Evolutionary conservation across 2,329 filamentous ascomycete species (phyloP).

Genomic region (Colletotrichum camelliae): DNA sequence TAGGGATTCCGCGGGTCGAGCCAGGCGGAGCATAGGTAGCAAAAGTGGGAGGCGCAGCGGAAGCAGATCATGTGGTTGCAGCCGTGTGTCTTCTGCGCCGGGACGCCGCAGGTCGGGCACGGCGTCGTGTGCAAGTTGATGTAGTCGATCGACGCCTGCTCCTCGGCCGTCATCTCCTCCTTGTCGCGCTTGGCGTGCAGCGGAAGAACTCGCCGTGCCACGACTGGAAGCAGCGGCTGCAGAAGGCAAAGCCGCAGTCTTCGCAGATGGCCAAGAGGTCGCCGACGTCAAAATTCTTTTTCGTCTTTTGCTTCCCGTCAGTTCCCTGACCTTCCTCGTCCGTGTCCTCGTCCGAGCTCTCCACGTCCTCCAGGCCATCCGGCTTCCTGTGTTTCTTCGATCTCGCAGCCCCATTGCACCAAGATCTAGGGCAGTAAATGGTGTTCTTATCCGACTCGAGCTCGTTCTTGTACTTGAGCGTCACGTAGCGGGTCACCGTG

Average conservation of each 20-base stretch:
- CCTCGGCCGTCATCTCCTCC: conserved; percentile 80
- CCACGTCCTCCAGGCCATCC: conserved; percentile 65
- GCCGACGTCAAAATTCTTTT: conserved; percentile 43
- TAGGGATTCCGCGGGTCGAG: conserved; percentile 84
- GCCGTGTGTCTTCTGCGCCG: conserved; percentile 87
- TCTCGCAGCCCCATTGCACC: conserved; percentile 89
- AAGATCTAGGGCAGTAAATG: conserved; percentile 88
- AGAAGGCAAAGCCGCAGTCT: conserved; percentile 90
- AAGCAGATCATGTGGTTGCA: conserved; percentile 98
- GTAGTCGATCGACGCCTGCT: conserved; percentile 86
- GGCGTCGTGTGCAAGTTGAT: conserved; percentile 81
- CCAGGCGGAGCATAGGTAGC: conserved; percentile 92
- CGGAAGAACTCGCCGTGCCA: conserved; percentile 89
- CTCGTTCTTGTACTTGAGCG: conserved; percentile 89
- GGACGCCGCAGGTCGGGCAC: conserved; percentile 86
- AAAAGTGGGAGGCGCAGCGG: conserved; percentile 90
- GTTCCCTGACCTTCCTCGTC: conserved; percentile 38
- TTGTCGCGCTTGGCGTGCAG: conserved; percentile 70
- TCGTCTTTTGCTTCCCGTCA: conserved; percentile 24
- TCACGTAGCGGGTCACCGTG: conserved; percentile 83
- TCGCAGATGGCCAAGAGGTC: conserved; percentile 85
- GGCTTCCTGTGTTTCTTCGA: conserved; percentile 78
- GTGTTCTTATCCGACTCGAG: conserved; percentile 92
- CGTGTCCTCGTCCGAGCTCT: conserved; percentile 57
- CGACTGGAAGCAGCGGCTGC: conserved; percentile 69